Conservation (phyloP, 164 flowering plant species). For the Euptelea pleiosperma region DNA sequence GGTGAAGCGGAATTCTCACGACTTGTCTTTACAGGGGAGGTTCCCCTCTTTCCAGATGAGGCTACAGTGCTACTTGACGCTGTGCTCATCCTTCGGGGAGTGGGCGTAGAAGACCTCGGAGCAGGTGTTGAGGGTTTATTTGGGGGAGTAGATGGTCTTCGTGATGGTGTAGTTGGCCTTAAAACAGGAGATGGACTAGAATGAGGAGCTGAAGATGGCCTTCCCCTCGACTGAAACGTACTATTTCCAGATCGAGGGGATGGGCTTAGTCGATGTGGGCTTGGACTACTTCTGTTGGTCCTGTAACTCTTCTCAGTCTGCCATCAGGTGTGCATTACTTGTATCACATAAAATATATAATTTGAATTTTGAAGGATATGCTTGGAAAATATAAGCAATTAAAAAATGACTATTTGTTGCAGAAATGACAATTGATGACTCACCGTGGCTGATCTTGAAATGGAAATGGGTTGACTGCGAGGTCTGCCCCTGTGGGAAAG, state of each 20-base stretch:
- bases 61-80: constrained; percentile 48
- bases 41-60: constrained; percentile 54
- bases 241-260: constrained; percentile 68
- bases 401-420: neutral
- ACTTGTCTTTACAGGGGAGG: constrained; percentile 63
- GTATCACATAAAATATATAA: neutral
- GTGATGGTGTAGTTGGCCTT: constrained; percentile 50
- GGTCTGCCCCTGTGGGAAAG: constrained; percentile 67
- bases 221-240: constrained; percentile 54
- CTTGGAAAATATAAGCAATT: constrained; percentile 1
- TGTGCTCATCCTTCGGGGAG: constrained; percentile 62
- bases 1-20: constrained; percentile 90
- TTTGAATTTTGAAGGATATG: neutral
- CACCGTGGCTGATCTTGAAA: constrained; percentile 85
- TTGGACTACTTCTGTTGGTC: constrained; percentile 79
- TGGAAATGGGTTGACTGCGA: constrained; percentile 72
- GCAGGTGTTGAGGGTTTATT: constrained; percentile 55
- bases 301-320: constrained; percentile 76
- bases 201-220: constrained; percentile 66
- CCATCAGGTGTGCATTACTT: constrained; percentile 10
- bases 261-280: constrained; percentile 87
- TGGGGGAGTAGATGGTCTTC: constrained; percentile 75
- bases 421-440: constrained; percentile 13
- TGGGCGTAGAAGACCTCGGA: constrained; percentile 71
- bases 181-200: constrained; percentile 54